Evolutionary conservation across 2,329 filamentous ascomycete species (phyloP), one percentile per base, ranked within the genome.

Genomic region (Penicillium hesseltinei): DNA sequence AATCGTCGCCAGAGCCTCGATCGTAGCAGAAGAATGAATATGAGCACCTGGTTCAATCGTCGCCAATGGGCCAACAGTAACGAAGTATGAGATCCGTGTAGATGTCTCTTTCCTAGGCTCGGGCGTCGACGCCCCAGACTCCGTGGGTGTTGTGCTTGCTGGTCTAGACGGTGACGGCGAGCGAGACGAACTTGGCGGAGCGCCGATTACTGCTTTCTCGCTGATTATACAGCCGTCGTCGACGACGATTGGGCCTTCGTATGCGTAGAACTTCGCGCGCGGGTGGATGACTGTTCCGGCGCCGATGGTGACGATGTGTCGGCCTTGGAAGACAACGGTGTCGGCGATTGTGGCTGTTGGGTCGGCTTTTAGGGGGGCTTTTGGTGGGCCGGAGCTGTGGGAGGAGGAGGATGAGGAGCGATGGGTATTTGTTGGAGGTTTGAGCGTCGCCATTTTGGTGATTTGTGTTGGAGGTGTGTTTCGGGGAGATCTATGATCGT

Each of bases 231-330:
- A 94, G 51, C 88, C 86, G 57, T 90, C 86, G 27, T 92, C 92
- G 58, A 96, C 84, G 29, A 87, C 86, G 64, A 97, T 86, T 43
- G 91, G 88, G 5, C 91, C 91, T 51, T 88, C 82, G 56, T 86
- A 86, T 9, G 93, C 88, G 68, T 92, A 89, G 56, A 97, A 83
- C 60, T 88, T 86, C 17, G 88, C 85, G 48, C 92, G 90, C 1
- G 94, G 92, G 69, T 97, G 93, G n/a, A 99, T 77, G 7, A 97
- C 84, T 4, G 86, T 88, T 69, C 91, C 87, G 25, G 89, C 82
- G 56, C 88, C 88, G 61, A 97, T 86, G 44, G 85, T 88, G 62
- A 99, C 90, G 1, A 86, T 87, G 71, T 95, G 84, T 2, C 84
- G 86, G 62, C 94, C 94, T 55, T 77, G 74, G 62, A 78, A 71